Percentiles rank a stretch among this genome's conserved stretches.
Evolutionary conservation across 768 basidiomycete genomes (phyloP).

Genomic region (Pisolithus marmoratus): DNA sequence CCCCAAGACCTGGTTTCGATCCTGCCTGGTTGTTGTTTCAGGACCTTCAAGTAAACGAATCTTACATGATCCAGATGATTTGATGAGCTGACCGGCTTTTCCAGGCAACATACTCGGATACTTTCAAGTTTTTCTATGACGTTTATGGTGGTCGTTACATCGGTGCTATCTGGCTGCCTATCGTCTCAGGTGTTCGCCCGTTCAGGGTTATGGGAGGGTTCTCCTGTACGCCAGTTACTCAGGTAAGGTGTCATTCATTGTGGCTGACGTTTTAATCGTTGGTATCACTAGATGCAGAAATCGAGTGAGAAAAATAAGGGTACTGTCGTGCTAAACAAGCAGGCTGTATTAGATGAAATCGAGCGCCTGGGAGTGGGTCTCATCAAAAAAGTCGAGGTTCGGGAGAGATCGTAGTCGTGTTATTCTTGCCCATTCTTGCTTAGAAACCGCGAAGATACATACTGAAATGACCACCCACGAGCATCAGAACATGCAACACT

Average conservation of each 20-base stretch:
- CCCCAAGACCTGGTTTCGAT: conserved; percentile 68
- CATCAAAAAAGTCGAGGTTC: conserved; percentile 40
- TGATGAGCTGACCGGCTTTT: conserved; percentile 1
- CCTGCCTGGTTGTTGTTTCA: conserved; percentile 60
- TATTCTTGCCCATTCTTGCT: not conserved
- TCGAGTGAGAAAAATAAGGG: conserved; percentile 48
- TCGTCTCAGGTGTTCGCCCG: conserved; percentile 49
- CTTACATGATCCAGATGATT: not conserved
- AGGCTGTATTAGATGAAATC: conserved; percentile 67
- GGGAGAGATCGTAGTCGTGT: conserved; percentile 3
- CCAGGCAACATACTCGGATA: conserved; percentile 68
- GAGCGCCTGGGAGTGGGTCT: conserved; percentile 68
- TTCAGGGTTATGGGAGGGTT: conserved; percentile 84
- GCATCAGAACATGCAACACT: too few species aligned
- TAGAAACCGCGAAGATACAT: not conserved
- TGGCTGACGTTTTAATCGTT: not conserved
- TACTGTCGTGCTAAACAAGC: conserved; percentile 60
- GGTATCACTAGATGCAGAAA: conserved; percentile 19
- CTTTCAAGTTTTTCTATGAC: conserved; percentile 82
- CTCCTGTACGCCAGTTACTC: conserved; percentile 52
- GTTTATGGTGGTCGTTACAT: conserved; percentile 71
- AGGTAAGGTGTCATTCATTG: conserved; percentile 20
- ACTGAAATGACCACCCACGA: not conserved
- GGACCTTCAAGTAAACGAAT: conserved; percentile 63
- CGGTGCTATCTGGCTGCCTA: conserved; percentile 85